phyloP scores from a whole-genome alignment of 2,329 filamentous ascomycete species.

The Hymenoscyphus scutula region DNA sequence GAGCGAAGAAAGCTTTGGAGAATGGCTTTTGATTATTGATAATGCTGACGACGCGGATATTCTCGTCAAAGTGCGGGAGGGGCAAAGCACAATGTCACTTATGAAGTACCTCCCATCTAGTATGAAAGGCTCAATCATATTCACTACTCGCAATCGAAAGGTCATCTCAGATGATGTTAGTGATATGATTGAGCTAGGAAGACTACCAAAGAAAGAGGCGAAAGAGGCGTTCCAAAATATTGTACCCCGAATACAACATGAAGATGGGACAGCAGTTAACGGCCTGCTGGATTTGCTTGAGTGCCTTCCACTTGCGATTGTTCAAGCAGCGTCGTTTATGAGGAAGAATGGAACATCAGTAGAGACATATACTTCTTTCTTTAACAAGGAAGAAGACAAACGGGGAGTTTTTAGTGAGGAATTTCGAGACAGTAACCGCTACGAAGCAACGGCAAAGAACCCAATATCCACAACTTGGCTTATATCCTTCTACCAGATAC shows the following conservation, averaged over 20 bases:
- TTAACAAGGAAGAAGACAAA: neutral
- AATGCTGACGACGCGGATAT: conserved; percentile 6
- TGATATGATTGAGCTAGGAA: neutral
- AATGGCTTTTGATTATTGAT: conserved; percentile 7
- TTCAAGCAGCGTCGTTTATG: conserved; percentile 26
- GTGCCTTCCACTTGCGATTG: conserved; percentile 5
- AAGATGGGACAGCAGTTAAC: neutral
- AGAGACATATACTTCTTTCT: neutral
- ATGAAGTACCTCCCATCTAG: conserved; percentile 8
- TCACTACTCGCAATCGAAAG: conserved; percentile 6
- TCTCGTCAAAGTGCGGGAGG: neutral
- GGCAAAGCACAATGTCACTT: neutral
- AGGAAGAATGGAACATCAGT: neutral
- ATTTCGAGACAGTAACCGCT: neutral
- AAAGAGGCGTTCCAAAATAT: neutral
- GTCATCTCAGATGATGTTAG: neutral
- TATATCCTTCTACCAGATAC: no score
- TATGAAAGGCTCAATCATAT: neutral
- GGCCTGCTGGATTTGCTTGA: neutral
- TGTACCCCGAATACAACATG: neutral
- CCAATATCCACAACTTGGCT: no score
- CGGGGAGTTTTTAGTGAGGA: neutral
- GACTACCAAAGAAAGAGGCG: neutral
- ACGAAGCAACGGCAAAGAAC: no score
- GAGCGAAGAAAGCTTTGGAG: neutral